phyloP scores from a whole-genome alignment of 2,329 filamentous ascomycete species.

The Cordyceps javanica region DNA sequence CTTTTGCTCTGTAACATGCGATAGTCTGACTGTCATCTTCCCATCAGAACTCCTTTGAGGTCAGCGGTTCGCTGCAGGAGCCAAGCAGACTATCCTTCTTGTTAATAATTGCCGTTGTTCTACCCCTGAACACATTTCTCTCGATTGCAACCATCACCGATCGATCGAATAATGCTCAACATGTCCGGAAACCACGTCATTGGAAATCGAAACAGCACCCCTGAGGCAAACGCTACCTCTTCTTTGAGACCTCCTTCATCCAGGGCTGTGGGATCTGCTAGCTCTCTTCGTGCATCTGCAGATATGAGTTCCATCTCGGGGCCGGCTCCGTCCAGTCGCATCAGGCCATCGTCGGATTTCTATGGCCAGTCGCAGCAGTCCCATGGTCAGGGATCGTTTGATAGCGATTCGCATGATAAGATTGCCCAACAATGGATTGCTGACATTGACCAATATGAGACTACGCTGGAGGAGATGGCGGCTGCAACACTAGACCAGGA shows the following conservation, averaged over 20 bases:
- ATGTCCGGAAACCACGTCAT: slow-evolving; percentile 65
- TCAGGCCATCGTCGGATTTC: slow-evolving; percentile 91
- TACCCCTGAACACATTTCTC: slow-evolving; percentile 16
- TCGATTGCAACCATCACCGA: slow-evolving; percentile 4
- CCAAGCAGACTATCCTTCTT: slow-evolving; percentile 22
- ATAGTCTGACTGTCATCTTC: slow-evolving; percentile 24
- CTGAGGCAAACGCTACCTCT: slow-evolving; percentile 76
- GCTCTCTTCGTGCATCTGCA: slow-evolving; percentile 88
- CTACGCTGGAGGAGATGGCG: slow-evolving; percentile 98
- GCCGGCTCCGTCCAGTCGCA: slow-evolving; percentile 65
- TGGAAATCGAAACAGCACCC: slow-evolving; percentile 93
- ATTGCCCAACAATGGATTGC: slow-evolving; percentile 98
- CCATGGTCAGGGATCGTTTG: slow-evolving; percentile 60
- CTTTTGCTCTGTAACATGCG: slow-evolving; percentile 26
- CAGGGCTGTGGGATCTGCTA: slow-evolving; percentile 68
- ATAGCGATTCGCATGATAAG: slow-evolving; percentile 81
- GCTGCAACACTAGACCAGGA: slow-evolving; percentile 98
- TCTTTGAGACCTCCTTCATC: slow-evolving; percentile 78
- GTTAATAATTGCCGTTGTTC: slow-evolving; percentile 20
- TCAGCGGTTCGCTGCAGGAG: slow-evolving; percentile 82
- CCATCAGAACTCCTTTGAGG: slow-evolving; percentile 61
- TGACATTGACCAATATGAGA: slow-evolving; percentile 98
- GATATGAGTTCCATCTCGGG: slow-evolving; percentile 82
- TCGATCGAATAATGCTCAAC: slow-evolving; percentile 41
- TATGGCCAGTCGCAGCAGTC: slow-evolving; percentile 71